A percentile compares a stretch with the other conserved stretches of the same genome.
Conservation (phyloP, 805 yeast species). For the Citeromyces nyonsensis region DNA sequence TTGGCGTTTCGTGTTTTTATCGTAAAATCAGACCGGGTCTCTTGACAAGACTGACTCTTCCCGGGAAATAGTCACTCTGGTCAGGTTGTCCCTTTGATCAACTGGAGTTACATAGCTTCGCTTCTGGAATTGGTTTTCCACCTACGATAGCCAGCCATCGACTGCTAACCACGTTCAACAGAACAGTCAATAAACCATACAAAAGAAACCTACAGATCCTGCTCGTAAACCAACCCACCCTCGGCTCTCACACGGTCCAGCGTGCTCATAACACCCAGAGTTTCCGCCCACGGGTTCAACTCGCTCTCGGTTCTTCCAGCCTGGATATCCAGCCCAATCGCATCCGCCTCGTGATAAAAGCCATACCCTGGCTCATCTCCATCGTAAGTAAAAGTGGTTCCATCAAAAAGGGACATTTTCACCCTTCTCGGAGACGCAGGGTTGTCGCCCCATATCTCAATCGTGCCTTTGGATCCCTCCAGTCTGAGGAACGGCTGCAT, state of each 20-base stretch:
- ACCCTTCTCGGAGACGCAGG: slow-evolving; percentile 11
- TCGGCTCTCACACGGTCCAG: slow-evolving; percentile 30
- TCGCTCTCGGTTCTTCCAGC: slow-evolving; percentile 20
- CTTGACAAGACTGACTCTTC: too few species aligned
- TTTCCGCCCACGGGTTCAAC: slow-evolving; percentile 26
- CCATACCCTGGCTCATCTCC: slow-evolving; percentile 25
- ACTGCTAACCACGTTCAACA: too few species aligned
- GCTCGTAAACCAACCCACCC: slow-evolving; percentile 24
- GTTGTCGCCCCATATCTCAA: slow-evolving; percentile 6
- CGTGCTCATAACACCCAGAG: slow-evolving; percentile 26
- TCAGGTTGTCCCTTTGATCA: too few species aligned
- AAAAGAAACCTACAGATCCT: too few species aligned
- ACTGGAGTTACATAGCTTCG: too few species aligned
- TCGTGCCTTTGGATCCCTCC: slow-evolving; percentile 8
- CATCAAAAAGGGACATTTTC: slow-evolving; percentile 17
- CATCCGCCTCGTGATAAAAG: slow-evolving; percentile 40
- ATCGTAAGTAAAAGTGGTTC: slow-evolving; percentile 9
- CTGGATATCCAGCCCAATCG: slow-evolving; percentile 26
- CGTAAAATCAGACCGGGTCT: too few species aligned
- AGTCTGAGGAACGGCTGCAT: slow-evolving; percentile 6
- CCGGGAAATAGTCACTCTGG: too few species aligned
- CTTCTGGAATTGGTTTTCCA: too few species aligned
- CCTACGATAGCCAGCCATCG: too few species aligned
- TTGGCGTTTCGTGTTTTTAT: too few species aligned
- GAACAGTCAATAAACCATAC: too few species aligned